Conservation (phyloP, 2,329 filamentous ascomycete genomes). For the Ascocoryne sarcoides region DNA sequence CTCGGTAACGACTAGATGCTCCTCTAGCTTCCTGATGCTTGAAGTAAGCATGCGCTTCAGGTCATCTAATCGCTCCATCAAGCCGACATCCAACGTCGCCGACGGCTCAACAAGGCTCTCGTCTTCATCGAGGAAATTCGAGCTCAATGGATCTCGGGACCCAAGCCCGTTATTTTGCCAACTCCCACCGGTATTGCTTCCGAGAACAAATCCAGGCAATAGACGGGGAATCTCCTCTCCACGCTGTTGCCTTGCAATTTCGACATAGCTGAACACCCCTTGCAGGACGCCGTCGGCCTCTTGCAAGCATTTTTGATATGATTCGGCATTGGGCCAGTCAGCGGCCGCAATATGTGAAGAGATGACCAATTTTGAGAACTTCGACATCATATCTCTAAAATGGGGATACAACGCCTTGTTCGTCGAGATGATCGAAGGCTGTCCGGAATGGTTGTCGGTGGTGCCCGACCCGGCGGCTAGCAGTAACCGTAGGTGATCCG, state of each 20-base stretch:
- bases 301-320: constrained; percentile 87
- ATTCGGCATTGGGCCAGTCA: constrained; percentile 91
- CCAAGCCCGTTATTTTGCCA: constrained; percentile 70
- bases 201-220: constrained; percentile 85
- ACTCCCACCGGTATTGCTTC: constrained; percentile 73
- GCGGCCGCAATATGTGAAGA: constrained; percentile 96
- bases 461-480: constrained; percentile 95
- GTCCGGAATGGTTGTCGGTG: constrained; percentile 96
- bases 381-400: constrained; percentile 99
- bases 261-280: constrained; percentile 92
- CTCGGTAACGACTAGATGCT: constrained; percentile 67
- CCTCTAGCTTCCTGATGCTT: constrained; percentile 78
- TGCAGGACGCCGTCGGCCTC: constrained; percentile 95
- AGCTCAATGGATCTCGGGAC: constrained; percentile 61
- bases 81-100: constrained; percentile 61
- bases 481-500: constrained; percentile 85
- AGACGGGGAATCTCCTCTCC: constrained; percentile 91
- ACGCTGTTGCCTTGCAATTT: constrained; percentile 85
- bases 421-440: constrained; percentile 97
- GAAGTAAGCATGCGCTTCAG: constrained; percentile 78
- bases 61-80: constrained; percentile 79
- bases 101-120: constrained; percentile 65
- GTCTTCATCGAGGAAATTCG: constrained; percentile 79
- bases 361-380: constrained; percentile 97
- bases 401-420: constrained; percentile 97